A percentile compares a stretch with the other conserved stretches of the same genome.
These are phyloP conservation scores for Candida peoriensis DNA, from an alignment of 805 yeast species.

Conservation along the genomic window DNA sequence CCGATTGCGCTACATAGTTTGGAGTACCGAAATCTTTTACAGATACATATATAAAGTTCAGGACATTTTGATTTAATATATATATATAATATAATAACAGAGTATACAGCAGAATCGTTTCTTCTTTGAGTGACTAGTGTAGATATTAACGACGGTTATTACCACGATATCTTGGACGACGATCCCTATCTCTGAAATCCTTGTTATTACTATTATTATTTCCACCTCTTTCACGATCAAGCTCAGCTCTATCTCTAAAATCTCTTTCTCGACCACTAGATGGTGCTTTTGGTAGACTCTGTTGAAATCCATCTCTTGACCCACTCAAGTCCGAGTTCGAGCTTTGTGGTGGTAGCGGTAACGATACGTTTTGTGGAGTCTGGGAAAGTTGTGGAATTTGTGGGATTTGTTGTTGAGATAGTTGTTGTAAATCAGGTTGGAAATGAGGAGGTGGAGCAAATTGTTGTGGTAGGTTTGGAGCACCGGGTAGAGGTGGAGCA, in stretches of 20 bases:
- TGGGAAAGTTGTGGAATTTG: conserved; percentile 1
- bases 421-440: too few species aligned
- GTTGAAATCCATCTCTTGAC: neutral
- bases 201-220: conserved; percentile 4
- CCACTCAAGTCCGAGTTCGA: conserved; percentile 3
- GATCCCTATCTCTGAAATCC: conserved; percentile 21
- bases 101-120: too few species aligned
- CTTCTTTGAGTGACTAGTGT: too few species aligned
- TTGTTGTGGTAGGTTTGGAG: conserved; percentile 14
- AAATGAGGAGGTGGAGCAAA: conserved; percentile 6
- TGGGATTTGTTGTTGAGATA: conserved; percentile 5
- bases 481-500: conserved; percentile 24
- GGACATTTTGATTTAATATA: neutral
- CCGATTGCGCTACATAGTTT: too few species aligned
- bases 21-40: too few species aligned
- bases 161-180: conserved; percentile 15
- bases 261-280: conserved; percentile 12
- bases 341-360: conserved; percentile 8
- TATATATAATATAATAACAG: too few species aligned
- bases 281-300: conserved; percentile 12
- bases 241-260: conserved; percentile 15
- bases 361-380: too few species aligned
- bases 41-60: neutral
- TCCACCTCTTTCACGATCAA: conserved; percentile 13
- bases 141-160: conserved; percentile 15